phyloP scores from a whole-genome alignment of 192 early-diverging fungal genomes.

The Backusella westeae region DNA sequence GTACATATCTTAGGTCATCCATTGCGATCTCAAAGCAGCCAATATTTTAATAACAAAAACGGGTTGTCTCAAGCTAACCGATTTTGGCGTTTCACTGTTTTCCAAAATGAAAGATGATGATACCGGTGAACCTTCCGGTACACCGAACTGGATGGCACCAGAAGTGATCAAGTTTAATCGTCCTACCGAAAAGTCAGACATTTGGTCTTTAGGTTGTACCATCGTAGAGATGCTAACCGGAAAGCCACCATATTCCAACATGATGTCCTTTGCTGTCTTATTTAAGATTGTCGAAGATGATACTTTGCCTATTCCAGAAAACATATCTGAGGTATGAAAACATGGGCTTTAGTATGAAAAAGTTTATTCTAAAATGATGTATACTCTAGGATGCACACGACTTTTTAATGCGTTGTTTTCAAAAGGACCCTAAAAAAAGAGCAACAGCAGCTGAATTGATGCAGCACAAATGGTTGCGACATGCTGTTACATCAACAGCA shows the following conservation, averaged over 20 bases:
- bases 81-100: conserved; percentile 95
- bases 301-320: conserved; percentile 78
- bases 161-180: conserved; percentile 91
- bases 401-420: conserved; percentile 83
- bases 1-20: conserved; percentile 53
- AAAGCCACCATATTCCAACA: conserved; percentile 83
- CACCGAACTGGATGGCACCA: conserved; percentile 88
- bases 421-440: conserved; percentile 71
- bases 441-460: conserved; percentile 74
- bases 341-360: background rate
- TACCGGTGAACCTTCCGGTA: conserved; percentile 66
- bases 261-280: conserved; percentile 86
- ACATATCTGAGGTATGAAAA: conserved; percentile 52
- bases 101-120: conserved; percentile 70
- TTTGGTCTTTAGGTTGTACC: conserved; percentile 96
- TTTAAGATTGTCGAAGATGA: conserved; percentile 94
- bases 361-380: background rate
- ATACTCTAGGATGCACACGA: conserved; percentile 35
- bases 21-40: conserved; percentile 94
- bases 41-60: conserved; percentile 95
- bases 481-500: background rate
- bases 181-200: conserved; percentile 84
- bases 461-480: conserved; percentile 62
- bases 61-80: conserved; percentile 90
- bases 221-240: conserved; percentile 91